Evolutionary conservation across 129 eudicot species (phyloP), one percentile per base, ranked within the genome.

Genomic region (Flaveria sonorensis): DNA sequence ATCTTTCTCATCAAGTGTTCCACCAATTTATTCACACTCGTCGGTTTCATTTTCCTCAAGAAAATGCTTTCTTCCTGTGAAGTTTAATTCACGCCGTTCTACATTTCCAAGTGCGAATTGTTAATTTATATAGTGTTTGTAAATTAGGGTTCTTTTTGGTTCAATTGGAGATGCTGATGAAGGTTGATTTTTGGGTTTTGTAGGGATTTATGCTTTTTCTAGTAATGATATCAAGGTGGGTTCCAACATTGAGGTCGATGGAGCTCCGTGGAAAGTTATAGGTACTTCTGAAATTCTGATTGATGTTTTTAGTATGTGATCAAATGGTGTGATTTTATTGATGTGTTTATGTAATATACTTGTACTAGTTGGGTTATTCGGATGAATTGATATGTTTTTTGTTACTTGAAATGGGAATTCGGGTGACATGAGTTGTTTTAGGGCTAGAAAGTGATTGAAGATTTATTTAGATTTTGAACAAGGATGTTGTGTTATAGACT

Each of bases 161-260:
- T 59, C 13, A 20, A 59, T 20, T 9, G 30, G 15, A 30, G 15
- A 13, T 63, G 4, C n/a, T 7, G 23, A 63, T 63, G 0, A 26
- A 61, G n/a, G 6, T 30, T 64, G 15, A 24, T 45, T 12, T 30
- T 19, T 72, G 73, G 47, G 23, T 62, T n/a, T 64, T 64, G 73
- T 81, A 88, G 95, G 75, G 78, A 88, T 91, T 13, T 88, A 75
- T 81, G 95, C 95, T 1, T 76, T 83, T 55, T 81, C 90, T 61
- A 89, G 97, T 76, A 91, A 91, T 79, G 95, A 91, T 71, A 91
- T 91, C 0, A 91, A 89, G 82, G 97, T 91, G 60, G 97, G 97
- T 59, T 81, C 87, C 76, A 89, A 82, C 81, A 78, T 91, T 83
- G 97, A 91, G 81, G 97, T 91, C 2, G 97, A 91, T 68, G 97